Conservation (phyloP, 2,329 filamentous ascomycete genomes). For the Xylaria multiplex region DNA sequence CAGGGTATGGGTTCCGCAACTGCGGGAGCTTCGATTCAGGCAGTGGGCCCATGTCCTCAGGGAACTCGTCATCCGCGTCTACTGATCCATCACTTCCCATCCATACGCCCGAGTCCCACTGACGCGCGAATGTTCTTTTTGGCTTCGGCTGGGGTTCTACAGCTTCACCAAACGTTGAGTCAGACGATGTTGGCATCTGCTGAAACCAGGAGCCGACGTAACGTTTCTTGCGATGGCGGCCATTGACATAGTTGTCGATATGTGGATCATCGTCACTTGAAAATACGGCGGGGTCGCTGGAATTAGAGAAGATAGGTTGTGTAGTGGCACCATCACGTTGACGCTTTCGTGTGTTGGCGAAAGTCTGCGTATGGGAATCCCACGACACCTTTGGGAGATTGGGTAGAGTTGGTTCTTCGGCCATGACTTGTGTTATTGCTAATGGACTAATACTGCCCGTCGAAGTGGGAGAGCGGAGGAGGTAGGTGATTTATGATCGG, state of each 20-base stretch:
- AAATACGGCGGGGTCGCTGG: conserved; percentile 76
- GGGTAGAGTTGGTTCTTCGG: conserved; percentile 53
- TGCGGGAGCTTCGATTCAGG: conserved; percentile 53
- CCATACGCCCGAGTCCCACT: conserved; percentile 76
- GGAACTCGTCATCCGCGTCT: conserved; percentile 58
- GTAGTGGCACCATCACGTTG: conserved; percentile 44
- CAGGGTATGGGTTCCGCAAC: conserved; percentile 47
- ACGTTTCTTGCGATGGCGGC: conserved; percentile 67
- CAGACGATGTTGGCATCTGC: conserved; percentile 64
- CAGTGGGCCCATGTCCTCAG: conserved; percentile 49
- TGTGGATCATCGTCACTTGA: conserved; percentile 77
- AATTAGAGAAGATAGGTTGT: conserved; percentile 62
- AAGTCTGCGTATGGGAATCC: conserved; percentile 47
- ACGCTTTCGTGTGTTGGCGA: conserved; percentile 54
- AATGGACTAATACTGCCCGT: conserved; percentile 16
- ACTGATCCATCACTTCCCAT: conserved; percentile 68
- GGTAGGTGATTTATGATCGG: not conserved
- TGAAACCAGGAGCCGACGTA: conserved; percentile 76
- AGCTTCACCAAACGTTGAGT: conserved; percentile 58
- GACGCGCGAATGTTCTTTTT: conserved; percentile 66
- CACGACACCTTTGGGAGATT: conserved; percentile 49
- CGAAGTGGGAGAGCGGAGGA: not conserved
- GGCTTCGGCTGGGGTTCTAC: conserved; percentile 50
- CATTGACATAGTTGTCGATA: conserved; percentile 70
- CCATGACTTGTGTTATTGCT: conserved; percentile 42